phyloP scores from a whole-genome alignment of 2,329 filamentous ascomycete genomes.

The Trichoderma atrobrunneum region DNA sequence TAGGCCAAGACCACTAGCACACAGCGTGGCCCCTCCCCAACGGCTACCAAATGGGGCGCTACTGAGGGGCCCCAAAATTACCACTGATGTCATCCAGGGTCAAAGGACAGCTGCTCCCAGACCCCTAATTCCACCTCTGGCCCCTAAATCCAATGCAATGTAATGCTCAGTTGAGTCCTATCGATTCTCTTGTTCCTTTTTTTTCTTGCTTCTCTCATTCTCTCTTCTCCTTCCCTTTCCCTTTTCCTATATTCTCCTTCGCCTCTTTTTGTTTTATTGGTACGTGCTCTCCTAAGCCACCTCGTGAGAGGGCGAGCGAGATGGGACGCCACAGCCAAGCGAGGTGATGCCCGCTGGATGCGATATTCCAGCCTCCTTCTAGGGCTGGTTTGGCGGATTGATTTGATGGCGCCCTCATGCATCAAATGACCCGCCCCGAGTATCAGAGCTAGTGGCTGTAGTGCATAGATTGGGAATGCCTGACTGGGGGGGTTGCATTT shows the following conservation, averaged over 20 bases:
- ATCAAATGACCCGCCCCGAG: constrained; percentile 16
- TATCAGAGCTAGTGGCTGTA: constrained; percentile 16
- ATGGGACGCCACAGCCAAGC: constrained; percentile 1
- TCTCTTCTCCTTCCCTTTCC: neutral
- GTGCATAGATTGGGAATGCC: constrained; percentile 10
- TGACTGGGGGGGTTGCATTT: constrained; percentile 5
- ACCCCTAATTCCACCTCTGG: constrained; percentile 9
- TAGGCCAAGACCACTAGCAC: neutral
- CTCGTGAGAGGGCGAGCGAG: neutral
- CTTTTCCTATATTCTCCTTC: neutral
- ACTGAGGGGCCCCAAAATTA: constrained; percentile 14
- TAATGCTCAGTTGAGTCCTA: neutral
- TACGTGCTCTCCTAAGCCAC: constrained; percentile 9
- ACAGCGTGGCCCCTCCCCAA: neutral
- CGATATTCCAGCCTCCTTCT: neutral
- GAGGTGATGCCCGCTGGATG: neutral
- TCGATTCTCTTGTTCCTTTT: neutral
- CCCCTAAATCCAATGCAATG: neutral
- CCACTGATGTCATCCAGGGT: constrained; percentile 20
- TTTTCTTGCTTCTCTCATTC: neutral
- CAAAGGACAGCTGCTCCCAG: neutral
- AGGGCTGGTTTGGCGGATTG: neutral
- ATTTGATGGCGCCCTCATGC: constrained; percentile 11
- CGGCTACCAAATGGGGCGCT: neutral
- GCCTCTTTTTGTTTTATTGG: neutral